Evolutionary conservation across 2,329 filamentous ascomycete species (phyloP).

Genomic region (Fusarium keratoplasticum): DNA sequence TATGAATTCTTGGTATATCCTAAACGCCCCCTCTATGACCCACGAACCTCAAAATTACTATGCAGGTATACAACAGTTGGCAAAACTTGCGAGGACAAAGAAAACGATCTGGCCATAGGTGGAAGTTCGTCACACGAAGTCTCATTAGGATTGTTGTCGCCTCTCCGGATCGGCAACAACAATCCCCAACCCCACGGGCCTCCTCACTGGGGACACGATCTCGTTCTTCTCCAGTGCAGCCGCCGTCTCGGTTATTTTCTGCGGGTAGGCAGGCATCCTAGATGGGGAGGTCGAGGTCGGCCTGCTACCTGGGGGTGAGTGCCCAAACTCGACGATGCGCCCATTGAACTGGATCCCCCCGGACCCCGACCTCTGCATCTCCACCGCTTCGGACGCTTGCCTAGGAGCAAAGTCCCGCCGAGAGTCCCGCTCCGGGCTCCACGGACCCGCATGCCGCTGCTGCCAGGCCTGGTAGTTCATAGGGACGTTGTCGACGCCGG

Average conservation of each 20-base stretch:
- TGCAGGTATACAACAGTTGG: slow-evolving; percentile 1
- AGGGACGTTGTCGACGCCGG: slow-evolving; percentile 14
- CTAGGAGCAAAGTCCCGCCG: slow-evolving; percentile 8
- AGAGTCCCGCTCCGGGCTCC: slow-evolving; percentile 24
- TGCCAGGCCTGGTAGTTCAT: slow-evolving; percentile 26
- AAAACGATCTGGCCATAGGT: background rate
- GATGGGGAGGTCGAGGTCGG: background rate
- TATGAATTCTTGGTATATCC: background rate
- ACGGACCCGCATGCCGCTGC: slow-evolving; percentile 26
- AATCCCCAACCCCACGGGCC: slow-evolving; percentile 21
- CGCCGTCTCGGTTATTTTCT: slow-evolving; percentile 23
- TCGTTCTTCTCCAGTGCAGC: slow-evolving; percentile 12
- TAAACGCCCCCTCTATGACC: background rate
- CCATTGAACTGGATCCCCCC: slow-evolving; percentile 41
- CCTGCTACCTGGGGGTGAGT: slow-evolving; percentile 5
- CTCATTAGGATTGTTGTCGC: background rate
- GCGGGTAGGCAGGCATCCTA: slow-evolving; percentile 20
- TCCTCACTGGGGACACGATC: background rate
- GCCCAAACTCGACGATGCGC: slow-evolving; percentile 37
- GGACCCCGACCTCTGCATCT: slow-evolving; percentile 42
- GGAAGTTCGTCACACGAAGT: background rate
- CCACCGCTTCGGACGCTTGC: slow-evolving; percentile 15
- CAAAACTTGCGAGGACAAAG: background rate
- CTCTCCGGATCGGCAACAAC: slow-evolving; percentile 3
- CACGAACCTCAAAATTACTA: background rate